These are phyloP conservation scores for Gymnopus androsaceus DNA, from an alignment of 1,284 basidiomycete genomes.

Conservation along the genomic window DNA sequence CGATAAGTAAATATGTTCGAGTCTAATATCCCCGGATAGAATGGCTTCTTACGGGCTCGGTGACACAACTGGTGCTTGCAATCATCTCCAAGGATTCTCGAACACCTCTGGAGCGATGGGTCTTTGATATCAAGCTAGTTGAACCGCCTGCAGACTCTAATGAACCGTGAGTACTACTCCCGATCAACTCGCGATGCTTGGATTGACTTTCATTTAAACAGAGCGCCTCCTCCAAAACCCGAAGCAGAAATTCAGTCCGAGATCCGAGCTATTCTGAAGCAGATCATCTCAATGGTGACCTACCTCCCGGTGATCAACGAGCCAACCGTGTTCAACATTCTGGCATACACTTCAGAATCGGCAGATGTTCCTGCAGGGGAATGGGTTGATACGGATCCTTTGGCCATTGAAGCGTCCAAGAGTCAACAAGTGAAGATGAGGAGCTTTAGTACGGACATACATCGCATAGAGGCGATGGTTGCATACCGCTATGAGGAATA, in stretches of 20 bases:
- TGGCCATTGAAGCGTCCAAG: conserved; percentile 93
- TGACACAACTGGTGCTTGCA: conserved; percentile 91
- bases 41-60: conserved; percentile 89
- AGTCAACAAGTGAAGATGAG: conserved; percentile 94
- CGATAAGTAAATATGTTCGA: conserved; percentile 6
- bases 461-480: conserved; percentile 89
- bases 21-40: conserved; percentile 47
- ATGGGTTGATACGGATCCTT: conserved; percentile 94
- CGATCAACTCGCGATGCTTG: conserved; percentile 2
- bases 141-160: conserved; percentile 51
- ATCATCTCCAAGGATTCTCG: conserved; percentile 95
- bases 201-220: neutral
- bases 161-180: conserved; percentile 46
- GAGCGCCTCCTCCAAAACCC: conserved; percentile 59
- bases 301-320: conserved; percentile 96
- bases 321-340: conserved; percentile 93
- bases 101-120: conserved; percentile 94
- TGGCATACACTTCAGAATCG: conserved; percentile 89
- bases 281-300: conserved; percentile 95
- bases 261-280: conserved; percentile 97
- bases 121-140: conserved; percentile 91
- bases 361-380: conserved; percentile 87
- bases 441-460: conserved; percentile 89
- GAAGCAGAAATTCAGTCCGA: conserved; percentile 96
- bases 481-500: conserved; percentile 72